Base-by-base conservation (phyloP, 106 monocot genomes). In the Dendrobium huoshanense region DNA sequence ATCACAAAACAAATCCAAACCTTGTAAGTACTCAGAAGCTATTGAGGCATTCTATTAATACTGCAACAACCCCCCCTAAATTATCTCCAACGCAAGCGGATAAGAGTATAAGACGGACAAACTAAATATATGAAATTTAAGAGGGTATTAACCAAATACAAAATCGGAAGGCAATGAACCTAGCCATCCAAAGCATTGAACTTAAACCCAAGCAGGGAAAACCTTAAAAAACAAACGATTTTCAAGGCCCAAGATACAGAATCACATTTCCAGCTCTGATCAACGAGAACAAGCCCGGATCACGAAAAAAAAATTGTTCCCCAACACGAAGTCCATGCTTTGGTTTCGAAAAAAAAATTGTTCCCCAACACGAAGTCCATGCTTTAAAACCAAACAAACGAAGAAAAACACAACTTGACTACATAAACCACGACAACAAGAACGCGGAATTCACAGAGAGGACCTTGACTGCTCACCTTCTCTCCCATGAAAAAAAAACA, bases 401-500 rank as follows among this genome's bases (percentile, higher is more conserved):
- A 7, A 65, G 7, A 13, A 13, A 70, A 37, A 33, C 9, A 70
- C 70, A 70, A 70, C 37, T 65, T 65, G 64, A 65, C 64, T 25
- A 24, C 24, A 31, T n/a, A 70, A 70, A 70, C 33, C 70, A 70
- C 70, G 37, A 22, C 70, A 37, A 33, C 70, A 70, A 70, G 33
- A 15, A 22, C 33, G 64, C n/a, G 25, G 51, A 51, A 65, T 25
- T 65, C 9, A n/a, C n/a, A 65, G 24, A 65, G 7, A 65, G 25
- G 64, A 65, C 9, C 24, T 24, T 65, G 9, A 9, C 24, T 22
- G 70, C 70, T 70, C 33, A 70, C 70, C 70, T 70, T 70, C 70
- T 70, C 70, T 37, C 70, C 70, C 70, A 70, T 70, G 70, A 70
- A 70, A 70, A 70, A 51, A 48, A 58, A 61, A 4, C 70, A 70